Base-by-base conservation (phyloP, 352 stramenopile species). In the Phytopythium mirpurense region DNA sequence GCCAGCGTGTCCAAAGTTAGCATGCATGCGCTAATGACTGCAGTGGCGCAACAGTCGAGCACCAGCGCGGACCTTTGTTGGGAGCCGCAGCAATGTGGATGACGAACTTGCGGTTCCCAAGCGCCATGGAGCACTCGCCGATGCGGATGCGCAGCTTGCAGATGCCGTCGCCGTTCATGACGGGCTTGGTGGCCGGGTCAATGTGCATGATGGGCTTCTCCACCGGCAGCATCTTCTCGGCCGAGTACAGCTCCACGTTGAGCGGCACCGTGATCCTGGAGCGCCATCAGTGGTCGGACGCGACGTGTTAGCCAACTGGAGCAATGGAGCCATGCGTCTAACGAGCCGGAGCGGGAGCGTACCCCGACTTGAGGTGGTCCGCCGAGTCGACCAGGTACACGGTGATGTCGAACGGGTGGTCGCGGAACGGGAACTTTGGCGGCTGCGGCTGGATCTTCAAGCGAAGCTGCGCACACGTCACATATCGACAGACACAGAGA, bases 51-150 rank as follows among this genome's bases (percentile, higher is more conserved):
- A n/a, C n/a, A n/a, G n/a, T n/a, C n/a, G n/a, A n/a, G n/a, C n/a
- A n/a, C n/a, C n/a, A 51, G 9, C 31, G 27, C n/a, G 29, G 5
- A 59, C 54, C 54, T 35, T 88, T 78, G 34, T 74, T 84, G 9
- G 57, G 19, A 7, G 74, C 64, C 16, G 78, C 78, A 9, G 78
- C 86, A 55, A 92, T 86, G 54, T 90, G 78, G 44, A 94, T 68
- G 27, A 87, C 77, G 46, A 95, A 90, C 54, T 93, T 95, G 57
- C 83, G 82, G 63, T 95, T 95, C 51, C 81, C 81, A 29, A 91
- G 75, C 15, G 76, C 80, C 79, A 92, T 92, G 27, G 80, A 92
- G 59, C 82, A 90, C 60, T 95, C 80, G 27, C 68, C 78, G 60
- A 93, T 92, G 50, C 77, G 81, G 21, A 95, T 44, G 23, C 77